Evolutionary conservation across 2,329 filamentous ascomycete genomes (phyloP), one percentile per base, ranked within the genome.

Genomic region (Teratosphaeria nubilosa): DNA sequence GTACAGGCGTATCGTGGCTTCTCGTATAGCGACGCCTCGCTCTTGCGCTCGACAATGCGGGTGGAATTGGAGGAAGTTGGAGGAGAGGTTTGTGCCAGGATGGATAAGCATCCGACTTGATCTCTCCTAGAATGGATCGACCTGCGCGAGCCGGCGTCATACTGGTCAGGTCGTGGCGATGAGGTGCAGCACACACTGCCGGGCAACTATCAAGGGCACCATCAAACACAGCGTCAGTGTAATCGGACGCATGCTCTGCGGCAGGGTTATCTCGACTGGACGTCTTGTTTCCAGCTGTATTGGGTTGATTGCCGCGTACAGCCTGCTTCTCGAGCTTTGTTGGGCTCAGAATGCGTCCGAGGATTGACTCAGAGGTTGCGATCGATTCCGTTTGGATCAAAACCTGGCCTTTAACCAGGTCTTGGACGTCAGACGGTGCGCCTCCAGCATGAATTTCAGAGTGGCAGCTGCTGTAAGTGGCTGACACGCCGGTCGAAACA

Each of bases 11-110:
- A 13, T 56, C 56, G 16, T 55, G 59, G 51, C 56, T 60, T 13
- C 53, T 53, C 4, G 48, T 56, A 22, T 59, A 27, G n/a, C 59
- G 56, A 25, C 59, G 56, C 24, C 58, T 54, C 16, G 60, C 57
- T 20, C 59, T 30, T 27, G 57, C 57, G 37, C 60, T 60, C 6
- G 56, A 58, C 13, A 62, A 22, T 7, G 55, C 45, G 13, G 37
- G 45, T 5, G 57, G 57, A 14, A 50, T 20, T 7, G n/a, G 41
- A 20, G 41, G 41, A 2, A 48, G 41, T 24, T 48, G n/a, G 16
- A 16, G n/a, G 7, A 48, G 41, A 22, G 41, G 20, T n/a, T 48
- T 48, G 16, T 52, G 22, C 14, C 5, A 22, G 10, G 56, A 25
- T n/a, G 58, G 55, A 24, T 25, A 58, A 13, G 55, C 56, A 25